phyloP scores from a whole-genome alignment of 345 rosid genomes.

The Brassica incana region DNA sequence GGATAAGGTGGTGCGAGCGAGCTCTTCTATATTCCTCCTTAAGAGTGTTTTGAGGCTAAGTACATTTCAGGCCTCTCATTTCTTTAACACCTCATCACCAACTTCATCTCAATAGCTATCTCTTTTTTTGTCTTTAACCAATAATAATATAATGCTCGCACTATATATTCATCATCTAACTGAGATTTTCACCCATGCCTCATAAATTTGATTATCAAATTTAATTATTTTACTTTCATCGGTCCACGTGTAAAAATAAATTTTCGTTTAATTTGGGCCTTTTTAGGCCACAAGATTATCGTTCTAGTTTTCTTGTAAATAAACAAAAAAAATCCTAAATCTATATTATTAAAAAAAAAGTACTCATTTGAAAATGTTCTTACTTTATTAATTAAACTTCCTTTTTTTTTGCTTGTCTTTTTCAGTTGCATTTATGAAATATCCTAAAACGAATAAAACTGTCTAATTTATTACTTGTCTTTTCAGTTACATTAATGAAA shows the following conservation, averaged over 20 bases:
- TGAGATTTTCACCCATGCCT: too few species aligned
- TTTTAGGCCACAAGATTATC: conserved; percentile 7
- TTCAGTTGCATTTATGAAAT: too few species aligned
- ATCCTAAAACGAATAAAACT: too few species aligned
- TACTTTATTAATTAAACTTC: too few species aligned
- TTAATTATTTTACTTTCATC: background rate
- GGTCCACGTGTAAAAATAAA: background rate
- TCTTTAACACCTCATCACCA: conserved; percentile 44
- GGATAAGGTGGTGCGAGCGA: conserved; percentile 74
- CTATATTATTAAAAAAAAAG: too few species aligned
- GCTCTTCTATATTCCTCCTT: conserved; percentile 26
- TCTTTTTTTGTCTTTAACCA: background rate
- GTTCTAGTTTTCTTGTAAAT: too few species aligned
- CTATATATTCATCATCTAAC: background rate
- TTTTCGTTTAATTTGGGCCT: background rate
- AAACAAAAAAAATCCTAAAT: too few species aligned
- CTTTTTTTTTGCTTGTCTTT: too few species aligned
- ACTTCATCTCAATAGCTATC: conserved; percentile 23
- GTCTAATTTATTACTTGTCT: too few species aligned
- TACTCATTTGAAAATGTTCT: too few species aligned
- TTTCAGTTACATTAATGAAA: too few species aligned
- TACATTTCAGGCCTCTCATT: conserved; percentile 67
- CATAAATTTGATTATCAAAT: background rate
- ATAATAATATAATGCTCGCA: background rate
- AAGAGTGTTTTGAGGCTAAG: conserved; percentile 49